Conservation (phyloP, 495 filamentous ascomycete genomes). For the Lasiosphaeris hirsuta region DNA sequence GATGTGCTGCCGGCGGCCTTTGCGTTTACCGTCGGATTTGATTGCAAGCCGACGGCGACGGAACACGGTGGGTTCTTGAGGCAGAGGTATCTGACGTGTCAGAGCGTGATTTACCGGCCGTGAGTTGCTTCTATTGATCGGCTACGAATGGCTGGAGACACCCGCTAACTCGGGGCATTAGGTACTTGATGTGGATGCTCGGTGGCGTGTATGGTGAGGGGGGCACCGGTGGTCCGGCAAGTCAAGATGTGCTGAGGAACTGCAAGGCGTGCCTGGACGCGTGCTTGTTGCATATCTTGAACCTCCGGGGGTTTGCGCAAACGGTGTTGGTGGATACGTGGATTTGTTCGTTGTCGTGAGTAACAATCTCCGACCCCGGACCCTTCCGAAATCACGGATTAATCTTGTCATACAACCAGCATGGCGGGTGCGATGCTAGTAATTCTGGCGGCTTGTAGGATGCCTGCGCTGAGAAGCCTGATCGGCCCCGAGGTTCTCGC, state of each 20-base stretch:
- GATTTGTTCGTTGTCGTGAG: constrained; percentile 49
- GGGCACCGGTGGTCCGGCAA: constrained; percentile 2
- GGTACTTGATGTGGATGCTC: constrained; percentile 41
- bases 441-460: constrained; percentile 27
- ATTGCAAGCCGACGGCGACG: constrained; percentile 21
- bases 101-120: constrained; percentile 46
- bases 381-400: no score
- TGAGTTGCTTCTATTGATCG: constrained; percentile 15
- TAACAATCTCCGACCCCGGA: constrained; percentile 4
- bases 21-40: constrained; percentile 30
- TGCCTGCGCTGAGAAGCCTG: constrained; percentile 17
- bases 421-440: constrained; percentile 37
- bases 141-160: background rate
- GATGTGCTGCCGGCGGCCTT: constrained; percentile 39
- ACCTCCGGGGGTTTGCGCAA: constrained; percentile 37
- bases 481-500: constrained; percentile 26
- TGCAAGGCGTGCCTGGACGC: constrained; percentile 40
- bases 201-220: constrained; percentile 18
- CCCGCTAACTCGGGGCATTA: background rate
- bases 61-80: constrained; percentile 40
- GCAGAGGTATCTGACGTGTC: constrained; percentile 46
- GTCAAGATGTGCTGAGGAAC: constrained; percentile 28
- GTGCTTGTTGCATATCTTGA: constrained; percentile 41
- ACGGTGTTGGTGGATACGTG: constrained; percentile 48
- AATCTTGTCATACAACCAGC: constrained; percentile 7